Conservation (phyloP, 768 basidiomycete genomes). For the Podaxis pistillaris region DNA sequence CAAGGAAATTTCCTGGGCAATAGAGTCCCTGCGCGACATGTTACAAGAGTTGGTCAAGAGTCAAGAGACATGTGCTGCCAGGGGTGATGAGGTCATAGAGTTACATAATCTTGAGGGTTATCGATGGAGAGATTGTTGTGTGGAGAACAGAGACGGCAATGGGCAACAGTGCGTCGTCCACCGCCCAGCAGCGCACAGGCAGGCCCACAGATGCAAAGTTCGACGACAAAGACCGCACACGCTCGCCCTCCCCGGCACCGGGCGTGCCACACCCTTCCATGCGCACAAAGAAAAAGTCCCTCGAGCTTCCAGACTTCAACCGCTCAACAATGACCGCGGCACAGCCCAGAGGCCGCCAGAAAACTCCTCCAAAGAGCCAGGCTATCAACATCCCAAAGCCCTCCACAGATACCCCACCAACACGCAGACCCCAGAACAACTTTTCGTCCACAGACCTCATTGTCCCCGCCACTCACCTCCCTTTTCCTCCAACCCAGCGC, state of each 20-base stretch:
- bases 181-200: conserved; percentile 5
- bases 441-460: conserved; percentile 30
- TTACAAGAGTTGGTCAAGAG: too few species aligned
- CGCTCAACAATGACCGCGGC: conserved; percentile 28
- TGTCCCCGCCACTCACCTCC: conserved; percentile 24
- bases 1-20: too few species aligned
- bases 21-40: too few species aligned
- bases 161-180: conserved; percentile 23
- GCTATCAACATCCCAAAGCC: conserved; percentile 40
- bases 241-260: conserved; percentile 40
- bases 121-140: not conserved
- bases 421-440: conserved; percentile 23
- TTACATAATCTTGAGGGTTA: conserved; percentile 2
- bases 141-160: conserved; percentile 6
- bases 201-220: not conserved
- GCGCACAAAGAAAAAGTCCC: conserved; percentile 66
- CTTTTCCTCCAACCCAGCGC: conserved; percentile 20
- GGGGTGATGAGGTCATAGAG: not conserved
- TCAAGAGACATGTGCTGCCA: too few species aligned
- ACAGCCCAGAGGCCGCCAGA: conserved; percentile 16
- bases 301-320: conserved; percentile 74
- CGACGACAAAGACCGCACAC: conserved; percentile 16
- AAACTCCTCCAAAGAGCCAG: conserved; percentile 29
- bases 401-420: conserved; percentile 24
- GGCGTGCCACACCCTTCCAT: conserved; percentile 56